Conservation (phyloP, 2,329 filamentous ascomycete species). For the Chrysosphaeria jannelii region DNA sequence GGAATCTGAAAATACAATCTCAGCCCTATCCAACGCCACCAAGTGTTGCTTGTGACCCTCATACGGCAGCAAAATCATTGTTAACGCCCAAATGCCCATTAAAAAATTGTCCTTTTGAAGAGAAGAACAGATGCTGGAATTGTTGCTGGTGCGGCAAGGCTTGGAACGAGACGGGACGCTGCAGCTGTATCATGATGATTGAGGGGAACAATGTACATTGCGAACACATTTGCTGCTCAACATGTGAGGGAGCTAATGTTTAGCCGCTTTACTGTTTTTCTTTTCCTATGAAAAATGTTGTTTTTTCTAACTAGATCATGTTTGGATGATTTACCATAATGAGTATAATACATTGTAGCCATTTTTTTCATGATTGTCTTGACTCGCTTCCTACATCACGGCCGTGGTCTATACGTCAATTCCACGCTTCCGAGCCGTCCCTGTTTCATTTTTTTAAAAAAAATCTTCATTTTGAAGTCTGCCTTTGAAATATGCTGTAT, state of each 20-base stretch:
- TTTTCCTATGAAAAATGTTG: neutral
- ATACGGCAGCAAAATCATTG: constrained; percentile 6
- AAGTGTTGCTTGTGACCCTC: constrained; percentile 9
- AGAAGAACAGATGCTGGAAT: constrained; percentile 18
- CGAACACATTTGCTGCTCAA: constrained; percentile 22
- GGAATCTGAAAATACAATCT: constrained; percentile 12
- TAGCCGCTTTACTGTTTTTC: neutral
- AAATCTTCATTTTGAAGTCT: too few relatives aligned
- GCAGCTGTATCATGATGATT: constrained; percentile 20
- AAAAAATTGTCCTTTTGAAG: constrained; percentile 17
- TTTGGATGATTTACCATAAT: neutral
- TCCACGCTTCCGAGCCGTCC: constrained; percentile 1
- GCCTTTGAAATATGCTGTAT: too few relatives aligned
- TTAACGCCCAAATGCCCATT: constrained; percentile 15
- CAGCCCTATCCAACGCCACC: constrained; percentile 18
- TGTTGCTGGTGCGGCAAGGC: constrained; percentile 25
- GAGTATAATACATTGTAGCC: neutral
- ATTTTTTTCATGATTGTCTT: neutral
- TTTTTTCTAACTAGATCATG: neutral
- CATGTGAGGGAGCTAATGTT: constrained; percentile 11
- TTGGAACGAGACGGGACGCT: constrained; percentile 19
- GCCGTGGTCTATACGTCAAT: neutral
- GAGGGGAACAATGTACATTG: constrained; percentile 18
- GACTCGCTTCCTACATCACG: neutral
- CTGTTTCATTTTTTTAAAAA: too few relatives aligned